These are phyloP conservation scores for Tulasnella sp. DNA, from an alignment of 768 basidiomycete species.

Conservation along the genomic window DNA sequence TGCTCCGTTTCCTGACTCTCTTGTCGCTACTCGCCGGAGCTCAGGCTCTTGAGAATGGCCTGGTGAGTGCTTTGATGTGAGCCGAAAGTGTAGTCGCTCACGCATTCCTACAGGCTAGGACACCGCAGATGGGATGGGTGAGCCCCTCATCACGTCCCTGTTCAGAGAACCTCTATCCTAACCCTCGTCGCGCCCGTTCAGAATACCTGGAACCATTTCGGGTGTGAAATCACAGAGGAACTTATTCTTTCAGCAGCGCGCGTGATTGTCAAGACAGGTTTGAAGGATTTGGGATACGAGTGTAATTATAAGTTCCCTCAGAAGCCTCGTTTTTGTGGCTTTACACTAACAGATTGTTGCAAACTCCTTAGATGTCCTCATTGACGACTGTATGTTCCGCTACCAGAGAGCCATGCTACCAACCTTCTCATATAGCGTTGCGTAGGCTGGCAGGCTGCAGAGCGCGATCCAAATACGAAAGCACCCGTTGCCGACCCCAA, in stretches of 20 bases:
- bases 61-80: neutral
- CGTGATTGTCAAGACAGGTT: slow-evolving; percentile 24
- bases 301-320: slow-evolving; percentile 24
- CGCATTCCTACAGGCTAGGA: slow-evolving; percentile 1
- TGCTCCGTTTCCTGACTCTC: neutral
- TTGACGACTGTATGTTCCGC: slow-evolving; percentile 30
- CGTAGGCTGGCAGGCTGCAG: slow-evolving; percentile 20
- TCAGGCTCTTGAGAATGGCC: slow-evolving; percentile 9
- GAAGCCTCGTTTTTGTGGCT: neutral
- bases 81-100: neutral
- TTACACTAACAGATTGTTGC: neutral
- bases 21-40: neutral
- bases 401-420: slow-evolving; percentile 24
- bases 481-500: slow-evolving; percentile 16
- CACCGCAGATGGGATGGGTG: slow-evolving; percentile 13
- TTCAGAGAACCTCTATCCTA: neutral
- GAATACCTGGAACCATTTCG: slow-evolving; percentile 32
- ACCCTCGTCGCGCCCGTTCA: neutral
- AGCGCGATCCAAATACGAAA: slow-evolving; percentile 13
- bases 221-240: slow-evolving; percentile 29
- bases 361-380: slow-evolving; percentile 24
- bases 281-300: slow-evolving; percentile 29
- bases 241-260: slow-evolving; percentile 27
- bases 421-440: slow-evolving; percentile 19
- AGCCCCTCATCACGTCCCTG: neutral